phyloP scores from a whole-genome alignment of 1,139 yeast species.

The Yamadazyma sp. region DNA sequence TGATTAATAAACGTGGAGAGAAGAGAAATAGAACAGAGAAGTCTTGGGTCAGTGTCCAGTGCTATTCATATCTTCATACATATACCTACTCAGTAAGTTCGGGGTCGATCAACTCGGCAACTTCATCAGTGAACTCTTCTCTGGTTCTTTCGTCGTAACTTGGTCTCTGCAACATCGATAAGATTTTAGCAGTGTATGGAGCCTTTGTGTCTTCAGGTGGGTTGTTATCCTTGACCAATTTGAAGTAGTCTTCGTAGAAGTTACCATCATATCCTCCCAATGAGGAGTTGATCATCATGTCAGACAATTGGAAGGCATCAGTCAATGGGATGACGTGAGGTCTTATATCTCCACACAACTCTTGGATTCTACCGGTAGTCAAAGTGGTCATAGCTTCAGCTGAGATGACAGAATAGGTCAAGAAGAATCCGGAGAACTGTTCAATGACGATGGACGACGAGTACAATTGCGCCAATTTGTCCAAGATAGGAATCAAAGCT shows the following conservation, averaged over 20 bases:
- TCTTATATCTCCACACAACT: slow-evolving; percentile 38
- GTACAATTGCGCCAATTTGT: slow-evolving; percentile 29
- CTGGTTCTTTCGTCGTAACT: slow-evolving; percentile 41
- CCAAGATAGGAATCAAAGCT: slow-evolving; percentile 27
- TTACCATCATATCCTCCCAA: slow-evolving; percentile 48
- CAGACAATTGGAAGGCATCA: slow-evolving; percentile 50
- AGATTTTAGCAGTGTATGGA: slow-evolving; percentile 38
- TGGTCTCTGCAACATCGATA: slow-evolving; percentile 39
- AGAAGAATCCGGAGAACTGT: slow-evolving; percentile 40
- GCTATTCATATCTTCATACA: background rate
- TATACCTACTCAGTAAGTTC: slow-evolving; percentile 7
- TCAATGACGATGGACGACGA: slow-evolving; percentile 33
- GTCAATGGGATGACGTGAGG: slow-evolving; percentile 47
- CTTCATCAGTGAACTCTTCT: slow-evolving; percentile 39
- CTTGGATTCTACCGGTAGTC: slow-evolving; percentile 33
- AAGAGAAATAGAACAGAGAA: background rate
- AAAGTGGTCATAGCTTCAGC: slow-evolving; percentile 35
- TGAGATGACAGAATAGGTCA: slow-evolving; percentile 35
- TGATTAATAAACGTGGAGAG: too few species aligned
- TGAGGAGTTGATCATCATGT: slow-evolving; percentile 43
- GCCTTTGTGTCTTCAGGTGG: slow-evolving; percentile 41
- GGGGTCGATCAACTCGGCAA: slow-evolving; percentile 29
- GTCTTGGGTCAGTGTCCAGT: background rate
- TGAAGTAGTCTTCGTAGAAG: slow-evolving; percentile 47
- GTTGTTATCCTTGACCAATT: slow-evolving; percentile 35